Percentiles rank a stretch among this genome's conserved stretches.
Conservation (phyloP, 2,329 filamentous ascomycete genomes). For the Aspergillus novofumigatus region DNA sequence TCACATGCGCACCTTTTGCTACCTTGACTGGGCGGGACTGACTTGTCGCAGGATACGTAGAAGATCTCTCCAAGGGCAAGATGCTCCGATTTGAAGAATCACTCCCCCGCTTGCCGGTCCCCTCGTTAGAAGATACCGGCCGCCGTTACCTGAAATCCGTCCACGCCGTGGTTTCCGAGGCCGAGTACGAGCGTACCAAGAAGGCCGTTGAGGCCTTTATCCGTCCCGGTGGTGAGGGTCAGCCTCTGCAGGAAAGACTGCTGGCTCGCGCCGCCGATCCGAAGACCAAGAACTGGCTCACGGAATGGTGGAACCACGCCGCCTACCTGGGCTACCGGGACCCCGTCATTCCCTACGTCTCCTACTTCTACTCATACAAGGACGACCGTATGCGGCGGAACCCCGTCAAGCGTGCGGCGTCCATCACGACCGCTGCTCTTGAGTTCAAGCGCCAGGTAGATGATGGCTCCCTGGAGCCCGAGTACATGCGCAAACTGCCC, state of each 20-base stretch:
- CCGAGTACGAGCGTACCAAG: conserved; percentile 60
- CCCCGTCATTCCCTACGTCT: conserved; percentile 94
- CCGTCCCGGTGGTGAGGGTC: conserved; percentile 76
- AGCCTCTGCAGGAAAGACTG: conserved; percentile 82
- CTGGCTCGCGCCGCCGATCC: conserved; percentile 74
- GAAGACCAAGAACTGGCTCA: conserved; percentile 85
- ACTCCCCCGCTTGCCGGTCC: conserved; percentile 59
- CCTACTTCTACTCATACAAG: conserved; percentile 98
- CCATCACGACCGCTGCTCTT: conserved; percentile 76
- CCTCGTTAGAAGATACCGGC: conserved; percentile 60
- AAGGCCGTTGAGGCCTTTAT: conserved; percentile 86
- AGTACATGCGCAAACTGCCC: conserved; percentile 97
- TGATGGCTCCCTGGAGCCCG: conserved; percentile 75
- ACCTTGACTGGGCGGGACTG: not conserved
- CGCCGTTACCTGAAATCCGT: conserved; percentile 64
- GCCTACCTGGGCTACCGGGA: conserved; percentile 93
- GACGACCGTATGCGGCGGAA: conserved; percentile 86
- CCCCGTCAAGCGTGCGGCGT: conserved; percentile 87
- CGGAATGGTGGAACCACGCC: conserved; percentile 96
- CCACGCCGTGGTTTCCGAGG: conserved; percentile 56
- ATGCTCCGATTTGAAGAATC: conserved; percentile 67
- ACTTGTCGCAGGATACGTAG: conserved; percentile 54
- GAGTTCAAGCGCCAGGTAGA: conserved; percentile 96
- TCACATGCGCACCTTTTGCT: conserved; percentile 15
- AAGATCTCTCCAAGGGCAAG: conserved; percentile 58